Base-by-base conservation (phyloP, 2,329 filamentous ascomycete genomes). In the Hymenoscyphus fructigenus region DNA sequence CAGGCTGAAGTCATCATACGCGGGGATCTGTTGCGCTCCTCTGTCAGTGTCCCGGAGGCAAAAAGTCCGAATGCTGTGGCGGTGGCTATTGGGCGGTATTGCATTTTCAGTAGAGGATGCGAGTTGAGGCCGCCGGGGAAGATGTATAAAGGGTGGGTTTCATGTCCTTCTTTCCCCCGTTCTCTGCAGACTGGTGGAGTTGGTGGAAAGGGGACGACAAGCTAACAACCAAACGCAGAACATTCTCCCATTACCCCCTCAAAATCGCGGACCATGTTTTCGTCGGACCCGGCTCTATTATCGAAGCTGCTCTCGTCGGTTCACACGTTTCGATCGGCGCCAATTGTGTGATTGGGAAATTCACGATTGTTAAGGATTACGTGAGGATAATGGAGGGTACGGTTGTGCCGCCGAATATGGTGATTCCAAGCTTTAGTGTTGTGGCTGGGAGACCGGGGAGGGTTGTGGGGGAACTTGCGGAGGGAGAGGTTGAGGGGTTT, bases 181-280 rank as follows among this genome's bases (percentile, higher is more conserved):
- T 32, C 41, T 44, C 7, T 26, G 9, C n/a, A 50, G 10, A 9
- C 20, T 12, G 20, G n/a, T 20, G 2, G 1, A 9, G 17, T 41
- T 0, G 20, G 17, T 55, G 4, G 12, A 32, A 53, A 10, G 20
- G 20, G 4, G 41, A 23, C 20, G 3, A 12, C n/a, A 50, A 50
- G 20, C 23, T 63, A 61, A 66, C 28, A 38, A 53, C 50, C 63
- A 56, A 1, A 44, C 20, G 34, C 64, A 85, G 83, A 6, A 78
- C 81, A 41, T 90, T 92, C 75, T 91, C 88, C 53, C 92, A 93
- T 79, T 94, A 94, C 77, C 93, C 93, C 9, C 88, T 98, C 72
- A 92, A 95, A 67, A 91, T 99, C 69, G 93, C 93, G 57, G 93
- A 97, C 77, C 94, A 98, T 79, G 93, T 97, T 68, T 97, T 94